Evolutionary conservation across 805 yeast species (phyloP).

Genomic region (Saturnispora halmiae): DNA sequence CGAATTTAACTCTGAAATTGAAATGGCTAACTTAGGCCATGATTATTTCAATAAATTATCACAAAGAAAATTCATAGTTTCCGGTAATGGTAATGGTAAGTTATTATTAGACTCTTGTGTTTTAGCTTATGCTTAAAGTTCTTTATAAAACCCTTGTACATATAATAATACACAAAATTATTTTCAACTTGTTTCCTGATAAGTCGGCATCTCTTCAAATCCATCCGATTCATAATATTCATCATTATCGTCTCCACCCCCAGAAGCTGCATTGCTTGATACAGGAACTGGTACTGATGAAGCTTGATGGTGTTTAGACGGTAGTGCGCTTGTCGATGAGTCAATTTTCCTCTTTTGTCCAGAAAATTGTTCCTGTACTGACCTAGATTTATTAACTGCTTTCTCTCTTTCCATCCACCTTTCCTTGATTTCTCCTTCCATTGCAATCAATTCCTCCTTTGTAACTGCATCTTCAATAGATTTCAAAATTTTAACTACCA

Average conservation of each 20-base stretch:
- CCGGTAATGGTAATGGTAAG: constrained; percentile 62
- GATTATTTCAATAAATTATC: constrained; percentile 29
- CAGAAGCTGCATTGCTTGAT: too few species aligned
- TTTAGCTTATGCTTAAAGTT: constrained; percentile 24
- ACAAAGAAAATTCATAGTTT: constrained; percentile 41
- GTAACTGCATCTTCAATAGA: constrained; percentile 83
- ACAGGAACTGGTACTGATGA: too few species aligned
- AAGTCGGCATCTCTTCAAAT: constrained; percentile 29
- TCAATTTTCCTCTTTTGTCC: constrained; percentile 9
- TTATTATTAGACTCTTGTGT: constrained; percentile 37
- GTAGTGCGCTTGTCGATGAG: constrained; percentile 1
- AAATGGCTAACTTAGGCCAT: constrained; percentile 13
- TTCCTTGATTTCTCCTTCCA: constrained; percentile 46
- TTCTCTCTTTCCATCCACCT: constrained; percentile 55
- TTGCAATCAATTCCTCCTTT: constrained; percentile 59
- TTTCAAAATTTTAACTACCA: constrained; percentile 72
- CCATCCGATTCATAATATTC: constrained; percentile 30
- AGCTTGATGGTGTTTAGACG: too few species aligned
- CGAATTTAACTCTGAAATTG: constrained; percentile 28
- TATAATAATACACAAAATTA: constrained; percentile 5
- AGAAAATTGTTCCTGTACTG: constrained; percentile 16
- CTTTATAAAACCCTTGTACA: constrained; percentile 8
- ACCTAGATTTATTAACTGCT: constrained; percentile 20
- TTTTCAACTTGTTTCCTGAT: constrained; percentile 6
- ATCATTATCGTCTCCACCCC: constrained; percentile 3